These are phyloP conservation scores for Aspergillus flavus DNA, from an alignment of 2,329 filamentous ascomycete genomes.

Conservation along the genomic window DNA sequence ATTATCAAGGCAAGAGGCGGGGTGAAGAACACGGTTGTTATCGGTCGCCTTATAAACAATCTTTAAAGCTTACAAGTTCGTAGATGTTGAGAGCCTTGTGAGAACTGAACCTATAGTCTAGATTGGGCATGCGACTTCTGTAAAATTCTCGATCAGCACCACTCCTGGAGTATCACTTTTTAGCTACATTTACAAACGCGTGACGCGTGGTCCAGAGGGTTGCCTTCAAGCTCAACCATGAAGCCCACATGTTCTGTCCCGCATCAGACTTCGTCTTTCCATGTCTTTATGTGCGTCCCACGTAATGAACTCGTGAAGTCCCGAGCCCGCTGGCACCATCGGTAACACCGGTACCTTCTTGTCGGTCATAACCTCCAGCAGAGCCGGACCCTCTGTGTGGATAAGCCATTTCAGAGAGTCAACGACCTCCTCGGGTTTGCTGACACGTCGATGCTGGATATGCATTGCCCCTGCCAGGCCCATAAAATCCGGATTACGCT, in stretches of 20 bases:
- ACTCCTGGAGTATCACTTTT: accelerated
- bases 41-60: too few relatives aligned
- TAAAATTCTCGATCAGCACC: background rate
- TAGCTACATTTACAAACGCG: background rate
- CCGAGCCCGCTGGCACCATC: slow-evolving; percentile 8
- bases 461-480: slow-evolving; percentile 61
- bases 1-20: too few relatives aligned
- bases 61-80: too few relatives aligned
- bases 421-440: slow-evolving; percentile 71
- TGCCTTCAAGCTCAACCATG: background rate
- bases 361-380: slow-evolving; percentile 83
- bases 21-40: too few relatives aligned
- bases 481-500: slow-evolving; percentile 83
- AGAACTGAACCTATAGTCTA: accelerated
- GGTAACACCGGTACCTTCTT: slow-evolving; percentile 41
- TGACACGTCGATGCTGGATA: slow-evolving; percentile 61
- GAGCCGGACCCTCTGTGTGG: slow-evolving; percentile 75
- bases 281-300: background rate
- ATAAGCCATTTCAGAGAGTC: slow-evolving; percentile 79
- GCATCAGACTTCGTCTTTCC: background rate
- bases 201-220: background rate
- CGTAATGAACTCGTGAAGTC: slow-evolving; percentile 7
- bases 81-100: too few relatives aligned
- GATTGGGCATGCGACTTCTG: background rate
- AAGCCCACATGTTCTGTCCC: background rate